Percentiles rank a stretch among this genome's conserved stretches.
Evolutionary conservation across 352 stramenopile species (phyloP).

Genomic region (Ochromonadaceae sp.): DNA sequence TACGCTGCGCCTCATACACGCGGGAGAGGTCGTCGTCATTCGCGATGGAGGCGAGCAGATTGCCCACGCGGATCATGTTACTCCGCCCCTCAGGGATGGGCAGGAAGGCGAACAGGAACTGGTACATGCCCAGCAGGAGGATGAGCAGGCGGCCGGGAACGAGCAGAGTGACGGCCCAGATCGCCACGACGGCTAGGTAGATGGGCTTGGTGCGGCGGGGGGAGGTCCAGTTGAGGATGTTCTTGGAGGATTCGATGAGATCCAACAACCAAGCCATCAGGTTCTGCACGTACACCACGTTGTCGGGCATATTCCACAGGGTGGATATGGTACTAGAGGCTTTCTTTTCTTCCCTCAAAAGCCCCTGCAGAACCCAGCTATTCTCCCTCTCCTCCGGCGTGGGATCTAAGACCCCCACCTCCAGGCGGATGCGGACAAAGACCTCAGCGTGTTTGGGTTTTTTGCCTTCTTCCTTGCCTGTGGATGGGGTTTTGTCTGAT

Average conservation of each 20-base stretch:
- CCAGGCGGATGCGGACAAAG: no score
- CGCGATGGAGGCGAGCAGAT: background rate
- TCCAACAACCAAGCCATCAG: background rate
- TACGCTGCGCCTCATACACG: background rate
- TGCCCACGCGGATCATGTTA: background rate
- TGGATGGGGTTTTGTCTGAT: no score
- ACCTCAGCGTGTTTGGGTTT: no score
- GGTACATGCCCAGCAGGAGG: background rate
- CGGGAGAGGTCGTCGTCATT: constrained; percentile 12
- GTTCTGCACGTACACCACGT: constrained; percentile 7
- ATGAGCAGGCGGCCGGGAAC: background rate
- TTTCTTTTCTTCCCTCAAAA: no score
- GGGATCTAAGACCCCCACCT: no score
- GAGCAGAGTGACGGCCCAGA: constrained; percentile 1
- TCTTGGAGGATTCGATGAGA: constrained; percentile 1
- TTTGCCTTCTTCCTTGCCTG: no score
- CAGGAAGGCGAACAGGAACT: constrained; percentile 7
- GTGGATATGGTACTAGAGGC: no score
- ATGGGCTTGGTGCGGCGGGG: background rate
- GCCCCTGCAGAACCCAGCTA: no score
- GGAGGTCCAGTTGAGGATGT: constrained; percentile 11
- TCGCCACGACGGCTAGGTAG: background rate
- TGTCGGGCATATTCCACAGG: constrained; percentile 11
- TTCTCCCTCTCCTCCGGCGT: no score
- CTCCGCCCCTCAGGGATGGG: background rate